Percentiles rank a stretch among this genome's conserved stretches.
Conservation (phyloP, 2,329 filamentous ascomycete species). For the Cladosporium sp. region DNA sequence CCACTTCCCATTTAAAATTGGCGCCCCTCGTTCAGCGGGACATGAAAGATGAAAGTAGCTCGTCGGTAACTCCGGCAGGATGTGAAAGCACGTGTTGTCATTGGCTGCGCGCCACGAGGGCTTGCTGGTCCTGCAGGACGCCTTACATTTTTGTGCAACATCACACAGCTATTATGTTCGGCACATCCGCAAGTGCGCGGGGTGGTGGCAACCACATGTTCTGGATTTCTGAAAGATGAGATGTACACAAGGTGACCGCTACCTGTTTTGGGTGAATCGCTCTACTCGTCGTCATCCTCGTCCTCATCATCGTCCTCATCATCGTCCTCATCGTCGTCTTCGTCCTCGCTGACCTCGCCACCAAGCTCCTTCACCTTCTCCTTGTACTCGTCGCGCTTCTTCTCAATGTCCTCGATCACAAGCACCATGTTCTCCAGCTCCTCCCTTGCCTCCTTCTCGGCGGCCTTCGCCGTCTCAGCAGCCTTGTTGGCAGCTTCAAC, state of each 20-base stretch:
- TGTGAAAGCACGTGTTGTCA: too few relatives aligned
- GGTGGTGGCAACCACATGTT: not conserved
- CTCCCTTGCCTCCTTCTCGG: slow-evolving; percentile 37
- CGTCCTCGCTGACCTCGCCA: slow-evolving; percentile 27
- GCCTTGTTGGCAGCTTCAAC: slow-evolving; percentile 6
- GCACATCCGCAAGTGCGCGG: too few relatives aligned
- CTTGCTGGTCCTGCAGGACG: too few relatives aligned
- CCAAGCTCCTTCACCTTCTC: slow-evolving; percentile 23
- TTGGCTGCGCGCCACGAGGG: too few relatives aligned
- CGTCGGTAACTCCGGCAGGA: too few relatives aligned
- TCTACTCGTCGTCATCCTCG: slow-evolving; percentile 20
- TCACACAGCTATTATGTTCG: too few relatives aligned
- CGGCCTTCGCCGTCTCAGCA: slow-evolving; percentile 22
- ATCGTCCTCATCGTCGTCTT: slow-evolving; percentile 26
- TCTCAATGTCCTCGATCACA: slow-evolving; percentile 42
- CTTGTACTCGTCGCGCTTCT: slow-evolving; percentile 31
- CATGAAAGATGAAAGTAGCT: too few relatives aligned
- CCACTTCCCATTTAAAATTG: too few relatives aligned
- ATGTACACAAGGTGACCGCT: too few relatives aligned
- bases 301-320: slow-evolving; percentile 18
- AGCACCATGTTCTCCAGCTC: slow-evolving; percentile 46
- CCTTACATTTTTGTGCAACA: too few relatives aligned
- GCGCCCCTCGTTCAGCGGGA: too few relatives aligned
- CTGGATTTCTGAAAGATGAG: too few relatives aligned
- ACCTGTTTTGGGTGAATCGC: not conserved